Conservation (phyloP, 2,329 filamentous ascomycete species). For the Arthrobotrys pseudoclavata region DNA sequence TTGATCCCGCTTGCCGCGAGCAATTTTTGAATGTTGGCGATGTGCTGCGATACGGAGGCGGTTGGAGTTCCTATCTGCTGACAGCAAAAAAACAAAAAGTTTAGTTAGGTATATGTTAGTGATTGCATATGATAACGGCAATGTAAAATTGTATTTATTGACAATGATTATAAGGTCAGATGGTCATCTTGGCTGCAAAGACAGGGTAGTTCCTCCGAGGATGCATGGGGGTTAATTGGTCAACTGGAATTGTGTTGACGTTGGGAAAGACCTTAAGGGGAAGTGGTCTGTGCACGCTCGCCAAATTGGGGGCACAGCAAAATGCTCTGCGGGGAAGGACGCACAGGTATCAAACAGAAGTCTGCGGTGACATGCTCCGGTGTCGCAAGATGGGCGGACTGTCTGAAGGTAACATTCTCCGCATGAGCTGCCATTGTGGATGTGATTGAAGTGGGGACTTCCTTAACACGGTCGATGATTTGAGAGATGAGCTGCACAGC, state of each 20-base stretch:
- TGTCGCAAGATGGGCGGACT: conserved; percentile 72
- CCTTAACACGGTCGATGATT: conserved; percentile 15
- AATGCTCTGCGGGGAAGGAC: conserved; percentile 64
- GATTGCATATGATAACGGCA: conserved; percentile 10
- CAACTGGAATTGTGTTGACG: conserved; percentile 26
- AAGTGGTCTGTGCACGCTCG: conserved; percentile 38
- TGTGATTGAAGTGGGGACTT: conserved; percentile 25
- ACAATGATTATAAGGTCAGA: conserved; percentile 26
- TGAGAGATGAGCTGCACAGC: conserved; percentile 10
- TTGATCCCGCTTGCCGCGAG: conserved; percentile 83
- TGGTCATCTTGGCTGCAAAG: conserved; percentile 34
- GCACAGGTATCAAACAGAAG: conserved; percentile 88
- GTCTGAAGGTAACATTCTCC: conserved; percentile 55
- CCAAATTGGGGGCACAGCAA: conserved; percentile 6
- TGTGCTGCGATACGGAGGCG: conserved; percentile 82
- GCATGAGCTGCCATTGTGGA: conserved; percentile 30
- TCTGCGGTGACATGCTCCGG: conserved; percentile 85
- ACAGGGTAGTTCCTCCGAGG: conserved; percentile 51
- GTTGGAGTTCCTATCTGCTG: conserved; percentile 81
- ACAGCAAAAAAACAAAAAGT: not conserved
- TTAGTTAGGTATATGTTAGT: conserved; percentile 4
- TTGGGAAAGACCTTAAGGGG: conserved; percentile 32
- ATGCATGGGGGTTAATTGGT: conserved; percentile 12
- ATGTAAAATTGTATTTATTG: conserved; percentile 8
- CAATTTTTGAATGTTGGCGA: conserved; percentile 88